Base-by-base conservation (phyloP, 2,329 filamentous ascomycete species). In the Ophiocordyceps unilateralis region DNA sequence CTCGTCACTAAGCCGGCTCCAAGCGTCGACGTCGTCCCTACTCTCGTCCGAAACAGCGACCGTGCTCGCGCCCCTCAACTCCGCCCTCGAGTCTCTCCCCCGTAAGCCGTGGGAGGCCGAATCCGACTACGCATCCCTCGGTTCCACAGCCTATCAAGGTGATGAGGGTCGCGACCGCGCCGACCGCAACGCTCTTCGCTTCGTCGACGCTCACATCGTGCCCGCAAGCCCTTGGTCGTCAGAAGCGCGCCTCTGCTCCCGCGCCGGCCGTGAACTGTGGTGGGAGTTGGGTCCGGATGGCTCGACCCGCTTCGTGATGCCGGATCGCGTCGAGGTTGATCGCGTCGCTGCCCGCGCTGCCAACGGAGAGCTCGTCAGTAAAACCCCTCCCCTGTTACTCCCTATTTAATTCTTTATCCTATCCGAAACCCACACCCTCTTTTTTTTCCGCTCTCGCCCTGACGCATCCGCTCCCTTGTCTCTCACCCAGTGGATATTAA, bases 81-180 rank as follows among this genome's bases (percentile, higher is more conserved):
- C 74, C 17, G 86, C 80, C 3, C 76, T 98, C 54, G 81, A 83
- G 49, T 66, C 62, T 1, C 66, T 96, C 21, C 83, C 87, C 1
- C 71, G 81, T 42, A 96, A 95, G 59, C 88, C 88, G 0, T 93
- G 85, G 85, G 84, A 83, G 53, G 68, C 88, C 48, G 75, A 82
- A 0, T 62, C 70, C 42, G 87, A 94, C 50, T 89, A 91, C 57
- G 64, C 68, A 4, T 60, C 60, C 1, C 63, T 82, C 4, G 86
- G 85, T 0, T 68, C 71, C 2, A 63, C 78, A 26, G 85, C 81
- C 1, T 95, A 94, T 55, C 76, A 82, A 40, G 87, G 87, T 0
- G 65, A 70, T 1, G 74, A 76, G 15, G 89, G 87, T 0, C 74
- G 81, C 54, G 78, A 86, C 44, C 71, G 87, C 41, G 89, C 91